phyloP scores from a whole-genome alignment of 306 rosid genomes.

The Oemleria cerasiformis region DNA sequence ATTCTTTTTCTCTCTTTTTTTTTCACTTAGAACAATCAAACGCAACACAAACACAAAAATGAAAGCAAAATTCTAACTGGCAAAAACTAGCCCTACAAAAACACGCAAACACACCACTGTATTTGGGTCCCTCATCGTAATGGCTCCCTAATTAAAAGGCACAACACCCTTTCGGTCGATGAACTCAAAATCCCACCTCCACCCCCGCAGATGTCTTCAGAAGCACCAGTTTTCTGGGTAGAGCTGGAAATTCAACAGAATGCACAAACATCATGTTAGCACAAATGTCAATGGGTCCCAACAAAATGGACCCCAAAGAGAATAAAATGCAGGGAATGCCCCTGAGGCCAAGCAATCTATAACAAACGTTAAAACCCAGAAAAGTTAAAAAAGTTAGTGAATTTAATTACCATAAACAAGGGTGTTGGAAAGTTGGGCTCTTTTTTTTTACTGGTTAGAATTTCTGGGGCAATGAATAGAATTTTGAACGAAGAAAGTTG shows the following conservation, averaged over 20 bases:
- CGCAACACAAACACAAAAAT: not conserved
- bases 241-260: slow-evolving; percentile 43
- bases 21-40: not conserved
- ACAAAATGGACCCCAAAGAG: not conserved
- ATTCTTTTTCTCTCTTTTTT: not conserved
- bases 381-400: slow-evolving; percentile 13
- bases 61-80: slow-evolving; percentile 41
- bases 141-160: slow-evolving; percentile 20
- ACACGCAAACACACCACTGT: slow-evolving; percentile 31
- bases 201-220: slow-evolving; percentile 25
- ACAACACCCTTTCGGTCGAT: slow-evolving; percentile 40
- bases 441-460: not conserved
- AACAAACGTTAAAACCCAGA: slow-evolving; percentile 9
- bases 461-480: not conserved
- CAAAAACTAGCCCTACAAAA: slow-evolving; percentile 33
- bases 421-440: not conserved
- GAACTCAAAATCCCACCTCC: slow-evolving; percentile 32
- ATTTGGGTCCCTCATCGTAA: slow-evolving; percentile 67
- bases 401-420: slow-evolving; percentile 46
- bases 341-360: slow-evolving; percentile 46
- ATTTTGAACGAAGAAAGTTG: slow-evolving; percentile 14
- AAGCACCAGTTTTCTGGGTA: slow-evolving; percentile 21
- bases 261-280: slow-evolving; percentile 16
- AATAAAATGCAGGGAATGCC: slow-evolving; percentile 45
- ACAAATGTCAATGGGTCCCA: not conserved